Evolutionary conservation across 768 basidiomycete species (phyloP).

Genomic region (Podaxis sp.): DNA sequence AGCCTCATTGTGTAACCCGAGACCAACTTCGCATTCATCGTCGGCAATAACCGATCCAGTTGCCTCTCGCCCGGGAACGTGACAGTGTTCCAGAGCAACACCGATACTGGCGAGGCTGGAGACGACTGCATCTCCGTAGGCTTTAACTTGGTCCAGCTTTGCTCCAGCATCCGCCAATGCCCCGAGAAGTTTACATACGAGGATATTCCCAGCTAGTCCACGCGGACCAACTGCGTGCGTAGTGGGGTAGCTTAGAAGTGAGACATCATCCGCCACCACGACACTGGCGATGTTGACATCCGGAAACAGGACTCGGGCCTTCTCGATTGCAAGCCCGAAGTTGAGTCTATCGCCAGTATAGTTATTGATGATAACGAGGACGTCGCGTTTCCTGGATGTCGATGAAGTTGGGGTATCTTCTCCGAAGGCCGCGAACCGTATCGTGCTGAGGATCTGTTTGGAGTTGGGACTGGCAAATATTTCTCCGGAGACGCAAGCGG

Average conservation of each 20-base stretch:
- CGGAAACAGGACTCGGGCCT: slow-evolving; percentile 36
- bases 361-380: slow-evolving; percentile 43
- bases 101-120: slow-evolving; percentile 32
- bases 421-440: slow-evolving; percentile 42
- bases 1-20: slow-evolving; percentile 59
- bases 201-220: slow-evolving; percentile 43
- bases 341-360: slow-evolving; percentile 58
- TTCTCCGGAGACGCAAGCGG: slow-evolving; percentile 57
- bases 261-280: slow-evolving; percentile 56
- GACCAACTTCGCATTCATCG: slow-evolving; percentile 43
- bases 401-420: not conserved
- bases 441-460: slow-evolving; percentile 50
- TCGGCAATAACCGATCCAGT: slow-evolving; percentile 19
- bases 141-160: slow-evolving; percentile 29
- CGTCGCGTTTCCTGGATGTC: slow-evolving; percentile 22
- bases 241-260: slow-evolving; percentile 28
- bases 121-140: slow-evolving; percentile 33
- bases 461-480: slow-evolving; percentile 63
- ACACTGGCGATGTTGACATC: slow-evolving; percentile 39
- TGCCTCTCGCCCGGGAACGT: slow-evolving; percentile 46
- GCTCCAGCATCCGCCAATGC: slow-evolving; percentile 43
- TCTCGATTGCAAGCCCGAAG: slow-evolving; percentile 56
- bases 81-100: slow-evolving; percentile 52
- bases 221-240: slow-evolving; percentile 45
- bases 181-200: slow-evolving; percentile 58